phyloP scores from a whole-genome alignment of 345 rosid genomes.

The Bruguiera parviflora region DNA sequence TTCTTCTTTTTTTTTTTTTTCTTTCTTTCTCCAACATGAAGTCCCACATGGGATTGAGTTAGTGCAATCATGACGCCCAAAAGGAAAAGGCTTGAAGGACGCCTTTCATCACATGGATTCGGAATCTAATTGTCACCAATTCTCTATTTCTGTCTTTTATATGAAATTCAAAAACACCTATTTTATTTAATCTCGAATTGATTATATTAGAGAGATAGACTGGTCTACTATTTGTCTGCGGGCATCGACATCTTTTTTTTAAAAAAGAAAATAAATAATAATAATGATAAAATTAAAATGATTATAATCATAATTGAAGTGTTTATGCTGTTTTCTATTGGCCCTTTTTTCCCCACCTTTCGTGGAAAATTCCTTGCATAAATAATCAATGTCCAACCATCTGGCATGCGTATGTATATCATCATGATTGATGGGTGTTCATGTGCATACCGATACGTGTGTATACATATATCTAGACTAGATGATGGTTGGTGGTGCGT shows the following conservation, averaged over 20 bases:
- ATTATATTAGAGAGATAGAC: not conserved
- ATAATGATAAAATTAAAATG: not conserved
- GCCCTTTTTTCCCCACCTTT: slow-evolving; percentile 4
- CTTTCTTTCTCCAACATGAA: too few relatives aligned
- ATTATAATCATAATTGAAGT: not conserved
- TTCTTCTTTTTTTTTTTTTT: too few relatives aligned
- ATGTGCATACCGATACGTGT: slow-evolving; percentile 6
- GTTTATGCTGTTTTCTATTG: not conserved
- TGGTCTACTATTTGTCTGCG: not conserved
- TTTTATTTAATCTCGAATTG: not conserved
- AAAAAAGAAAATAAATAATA: too few relatives aligned
- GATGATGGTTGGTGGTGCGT: slow-evolving; percentile 10
- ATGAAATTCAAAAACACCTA: not conserved
- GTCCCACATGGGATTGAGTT: slow-evolving; percentile 37
- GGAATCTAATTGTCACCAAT: slow-evolving; percentile 20
- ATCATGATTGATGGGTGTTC: slow-evolving; percentile 4
- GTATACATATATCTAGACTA: not conserved
- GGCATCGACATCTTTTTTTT: too few relatives aligned
- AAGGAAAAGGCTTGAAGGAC: slow-evolving; percentile 10
- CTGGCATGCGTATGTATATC: not conserved
- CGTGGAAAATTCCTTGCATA: slow-evolving; percentile 10
- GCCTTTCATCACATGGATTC: slow-evolving; percentile 33
- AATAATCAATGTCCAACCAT: too few relatives aligned
- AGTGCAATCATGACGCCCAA: slow-evolving; percentile 37
- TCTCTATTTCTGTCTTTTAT: not conserved